Percentiles rank a stretch among this genome's conserved stretches.
Conservation (phyloP, 2,329 filamentous ascomycete genomes). For the Capronia coronata region DNA sequence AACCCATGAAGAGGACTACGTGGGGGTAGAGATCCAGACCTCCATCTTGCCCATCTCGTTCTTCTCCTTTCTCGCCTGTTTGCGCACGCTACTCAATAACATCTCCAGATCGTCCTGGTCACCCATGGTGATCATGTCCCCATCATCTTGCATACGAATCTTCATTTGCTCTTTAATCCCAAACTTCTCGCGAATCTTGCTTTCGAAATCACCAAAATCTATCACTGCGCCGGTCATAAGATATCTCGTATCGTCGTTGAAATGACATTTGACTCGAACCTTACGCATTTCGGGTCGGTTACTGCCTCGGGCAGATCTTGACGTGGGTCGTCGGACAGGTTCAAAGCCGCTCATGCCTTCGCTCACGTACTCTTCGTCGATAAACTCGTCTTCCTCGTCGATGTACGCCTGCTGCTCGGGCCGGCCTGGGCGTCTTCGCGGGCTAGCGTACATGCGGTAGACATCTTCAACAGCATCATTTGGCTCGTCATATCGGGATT, state of each 20-base stretch:
- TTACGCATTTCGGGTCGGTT: constrained; percentile 61
- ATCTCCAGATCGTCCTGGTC: constrained; percentile 95
- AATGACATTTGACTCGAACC: constrained; percentile 87
- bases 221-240: constrained; percentile 65
- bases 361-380: constrained; percentile 64
- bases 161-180: constrained; percentile 55
- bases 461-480: constrained; percentile 41
- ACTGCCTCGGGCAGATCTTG: constrained; percentile 16
- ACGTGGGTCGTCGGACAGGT: constrained; percentile 15
- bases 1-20: neutral
- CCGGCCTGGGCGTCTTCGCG: constrained; percentile 17
- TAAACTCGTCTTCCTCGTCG: constrained; percentile 59
- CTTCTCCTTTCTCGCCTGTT: constrained; percentile 63
- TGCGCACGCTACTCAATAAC: constrained; percentile 65
- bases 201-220: constrained; percentile 69
- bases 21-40: constrained; percentile 54
- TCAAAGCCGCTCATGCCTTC: constrained; percentile 25
- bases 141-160: constrained; percentile 82
- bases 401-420: constrained; percentile 56
- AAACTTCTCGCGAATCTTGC: constrained; percentile 81
- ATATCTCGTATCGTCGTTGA: constrained; percentile 77
- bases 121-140: constrained; percentile 94
- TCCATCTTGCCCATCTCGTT: constrained; percentile 89
- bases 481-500: constrained; percentile 33
- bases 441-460: constrained; percentile 31